These are phyloP conservation scores for Akebia trifoliata DNA, from an alignment of 164 flowering plant species.

Conservation along the genomic window DNA sequence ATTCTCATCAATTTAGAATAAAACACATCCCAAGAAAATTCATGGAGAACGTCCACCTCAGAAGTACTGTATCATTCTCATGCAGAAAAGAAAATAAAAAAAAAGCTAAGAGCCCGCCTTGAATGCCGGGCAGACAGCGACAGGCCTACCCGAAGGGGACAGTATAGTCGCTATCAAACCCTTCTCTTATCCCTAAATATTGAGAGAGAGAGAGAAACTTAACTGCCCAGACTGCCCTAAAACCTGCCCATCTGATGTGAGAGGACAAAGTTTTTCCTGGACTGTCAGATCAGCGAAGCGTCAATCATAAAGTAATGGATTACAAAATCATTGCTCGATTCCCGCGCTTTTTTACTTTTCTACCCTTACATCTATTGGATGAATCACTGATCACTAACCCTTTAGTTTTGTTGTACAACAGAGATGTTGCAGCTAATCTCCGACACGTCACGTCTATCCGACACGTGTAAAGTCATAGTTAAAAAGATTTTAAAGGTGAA, in stretches of 20 bases:
- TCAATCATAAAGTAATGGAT: conserved; percentile 68
- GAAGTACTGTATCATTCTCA: background rate
- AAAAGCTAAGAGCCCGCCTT: conserved; percentile 42
- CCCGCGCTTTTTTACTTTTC: conserved; percentile 7
- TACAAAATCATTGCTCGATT: conserved; percentile 48
- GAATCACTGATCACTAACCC: too few relatives aligned
- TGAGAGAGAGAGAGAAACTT: background rate
- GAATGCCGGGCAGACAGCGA: conserved; percentile 63
- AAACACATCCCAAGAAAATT: too few relatives aligned
- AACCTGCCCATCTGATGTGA: conserved; percentile 24
- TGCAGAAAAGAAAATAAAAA: background rate
- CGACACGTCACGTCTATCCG: conserved; percentile 11
- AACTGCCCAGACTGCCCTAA: conserved; percentile 8
- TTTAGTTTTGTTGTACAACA: too few relatives aligned
- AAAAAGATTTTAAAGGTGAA: background rate
- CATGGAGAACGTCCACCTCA: background rate
- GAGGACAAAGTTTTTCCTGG: conserved; percentile 23
- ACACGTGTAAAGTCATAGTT: conserved; percentile 22
- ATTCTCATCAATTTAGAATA: too few relatives aligned
- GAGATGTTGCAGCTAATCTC: too few relatives aligned
- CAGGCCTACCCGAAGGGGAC: conserved; percentile 30
- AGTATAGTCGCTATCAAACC: conserved; percentile 33
- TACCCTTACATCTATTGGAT: too few relatives aligned
- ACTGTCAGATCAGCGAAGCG: conserved; percentile 29
- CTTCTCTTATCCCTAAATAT: conserved; percentile 1